Evolutionary conservation across 1,284 basidiomycete genomes (phyloP).

Genomic region (Trametes polyzona): DNA sequence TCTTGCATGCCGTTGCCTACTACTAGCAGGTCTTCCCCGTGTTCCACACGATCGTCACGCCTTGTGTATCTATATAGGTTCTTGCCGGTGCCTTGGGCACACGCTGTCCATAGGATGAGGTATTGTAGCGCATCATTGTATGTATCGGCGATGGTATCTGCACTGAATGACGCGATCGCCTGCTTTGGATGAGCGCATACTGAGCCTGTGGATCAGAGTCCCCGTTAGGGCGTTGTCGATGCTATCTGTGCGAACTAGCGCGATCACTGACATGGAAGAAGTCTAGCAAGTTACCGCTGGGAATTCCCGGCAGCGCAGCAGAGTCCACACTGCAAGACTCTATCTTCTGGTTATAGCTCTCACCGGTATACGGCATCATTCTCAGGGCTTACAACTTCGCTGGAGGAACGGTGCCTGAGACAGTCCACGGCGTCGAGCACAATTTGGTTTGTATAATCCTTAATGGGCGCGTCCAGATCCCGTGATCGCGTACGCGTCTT

Average conservation of each 20-base stretch:
- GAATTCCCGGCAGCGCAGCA: too few species aligned
- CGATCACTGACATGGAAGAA: conserved; percentile 1
- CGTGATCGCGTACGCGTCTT: conserved; percentile 17
- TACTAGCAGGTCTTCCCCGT: conserved; percentile 56
- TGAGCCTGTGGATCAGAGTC: neutral
- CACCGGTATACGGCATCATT: too few species aligned
- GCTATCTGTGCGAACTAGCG: conserved; percentile 6
- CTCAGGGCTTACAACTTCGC: too few species aligned
- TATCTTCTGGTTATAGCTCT: too few species aligned
- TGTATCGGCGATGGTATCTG: neutral
- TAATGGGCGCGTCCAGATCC: conserved; percentile 13
- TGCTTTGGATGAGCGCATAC: conserved; percentile 8
- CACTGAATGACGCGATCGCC: conserved; percentile 19
- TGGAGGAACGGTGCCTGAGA: too few species aligned
- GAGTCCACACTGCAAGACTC: too few species aligned
- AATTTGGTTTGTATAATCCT: too few species aligned
- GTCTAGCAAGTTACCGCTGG: neutral
- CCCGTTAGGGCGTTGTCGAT: neutral
- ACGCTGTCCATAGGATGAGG: neutral
- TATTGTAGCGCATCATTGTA: conserved; percentile 7
- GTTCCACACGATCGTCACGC: neutral
- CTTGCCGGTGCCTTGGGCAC: neutral
- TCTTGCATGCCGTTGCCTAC: conserved; percentile 91
- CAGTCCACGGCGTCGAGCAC: neutral
- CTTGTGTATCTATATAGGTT: conserved; percentile 18